phyloP scores from a whole-genome alignment of 345 rosid species.

The Citrus hindsii region DNA sequence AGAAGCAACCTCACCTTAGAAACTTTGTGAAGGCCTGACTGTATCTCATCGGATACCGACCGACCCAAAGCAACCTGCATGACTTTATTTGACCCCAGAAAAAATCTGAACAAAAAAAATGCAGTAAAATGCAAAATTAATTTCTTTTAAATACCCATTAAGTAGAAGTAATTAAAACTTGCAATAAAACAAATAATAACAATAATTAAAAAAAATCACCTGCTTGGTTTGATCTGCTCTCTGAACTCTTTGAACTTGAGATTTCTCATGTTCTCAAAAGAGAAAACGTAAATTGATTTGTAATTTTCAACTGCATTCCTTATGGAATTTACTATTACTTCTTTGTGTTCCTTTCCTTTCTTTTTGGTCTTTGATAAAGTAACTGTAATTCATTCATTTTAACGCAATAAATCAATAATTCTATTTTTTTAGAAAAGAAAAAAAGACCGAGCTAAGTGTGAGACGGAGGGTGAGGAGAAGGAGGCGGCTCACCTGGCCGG shows the following conservation, averaged over 20 bases:
- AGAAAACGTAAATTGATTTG: constrained; percentile 64
- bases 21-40: constrained; percentile 65
- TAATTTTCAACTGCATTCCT: constrained; percentile 71
- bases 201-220: constrained; percentile 22
- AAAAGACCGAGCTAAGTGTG: background rate
- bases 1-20: constrained; percentile 57
- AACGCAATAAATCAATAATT: background rate
- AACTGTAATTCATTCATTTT: constrained; percentile 35
- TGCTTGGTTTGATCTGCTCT: constrained; percentile 82
- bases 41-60: constrained; percentile 75
- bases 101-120: constrained; percentile 47
- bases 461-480: background rate
- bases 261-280: constrained; percentile 95
- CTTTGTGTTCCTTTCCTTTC: constrained; percentile 94
- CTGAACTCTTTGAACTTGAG: constrained; percentile 91
- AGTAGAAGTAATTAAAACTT: background rate
- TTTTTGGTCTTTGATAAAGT: constrained; percentile 94
- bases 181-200: background rate
- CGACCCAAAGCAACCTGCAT: constrained; percentile 98
- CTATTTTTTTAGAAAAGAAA: background rate
- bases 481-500: constrained; percentile 46
- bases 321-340: constrained; percentile 53
- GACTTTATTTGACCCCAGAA: constrained; percentile 94
- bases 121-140: background rate
- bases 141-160: background rate